Evolutionary conservation across 2,329 filamentous ascomycete genomes (phyloP).

Genomic region (Zymoseptoria passerinii): DNA sequence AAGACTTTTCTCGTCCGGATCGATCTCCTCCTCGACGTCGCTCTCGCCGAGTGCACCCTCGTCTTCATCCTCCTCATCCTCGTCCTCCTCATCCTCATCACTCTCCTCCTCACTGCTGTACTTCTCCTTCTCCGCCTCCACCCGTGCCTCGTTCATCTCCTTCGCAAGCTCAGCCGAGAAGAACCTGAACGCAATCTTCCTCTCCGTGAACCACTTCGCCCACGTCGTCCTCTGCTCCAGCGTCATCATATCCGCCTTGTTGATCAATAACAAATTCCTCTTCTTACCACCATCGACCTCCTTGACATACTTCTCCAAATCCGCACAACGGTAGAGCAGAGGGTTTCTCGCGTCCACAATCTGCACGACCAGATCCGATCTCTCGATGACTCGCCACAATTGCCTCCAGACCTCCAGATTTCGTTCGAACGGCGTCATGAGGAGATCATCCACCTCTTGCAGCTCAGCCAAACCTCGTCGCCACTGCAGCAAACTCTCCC

Average conservation of each 20-base stretch:
- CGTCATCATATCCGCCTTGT: conserved; percentile 99
- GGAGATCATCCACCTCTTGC: conserved; percentile 84
- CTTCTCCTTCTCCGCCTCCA: conserved; percentile 37
- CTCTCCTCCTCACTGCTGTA: conserved; percentile 35
- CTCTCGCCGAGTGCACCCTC: conserved; percentile 26
- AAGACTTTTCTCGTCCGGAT: conserved; percentile 36
- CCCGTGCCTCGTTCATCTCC: conserved; percentile 69
- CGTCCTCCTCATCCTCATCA: conserved; percentile 36
- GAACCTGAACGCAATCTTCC: conserved; percentile 83
- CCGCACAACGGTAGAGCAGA: conserved; percentile 84
- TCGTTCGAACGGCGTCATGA: conserved; percentile 96
- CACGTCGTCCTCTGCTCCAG: conserved; percentile 69
- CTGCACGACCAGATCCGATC: conserved; percentile 90
- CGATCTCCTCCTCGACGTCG: conserved; percentile 36
- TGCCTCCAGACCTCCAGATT: conserved; percentile 98
- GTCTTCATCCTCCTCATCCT: conserved; percentile 25
- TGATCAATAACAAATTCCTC: conserved; percentile 88
- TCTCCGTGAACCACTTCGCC: conserved; percentile 76
- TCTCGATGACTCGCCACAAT: conserved; percentile 94
- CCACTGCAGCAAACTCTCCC: conserved; percentile 78
- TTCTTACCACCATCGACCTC: conserved; percentile 64
- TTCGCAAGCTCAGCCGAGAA: conserved; percentile 92
- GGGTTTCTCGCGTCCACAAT: conserved; percentile 97
- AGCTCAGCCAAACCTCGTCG: conserved; percentile 82
- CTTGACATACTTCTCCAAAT: conserved; percentile 89